These are phyloP conservation scores for Boletus edulis DNA, from an alignment of 768 basidiomycete genomes.

Conservation along the genomic window DNA sequence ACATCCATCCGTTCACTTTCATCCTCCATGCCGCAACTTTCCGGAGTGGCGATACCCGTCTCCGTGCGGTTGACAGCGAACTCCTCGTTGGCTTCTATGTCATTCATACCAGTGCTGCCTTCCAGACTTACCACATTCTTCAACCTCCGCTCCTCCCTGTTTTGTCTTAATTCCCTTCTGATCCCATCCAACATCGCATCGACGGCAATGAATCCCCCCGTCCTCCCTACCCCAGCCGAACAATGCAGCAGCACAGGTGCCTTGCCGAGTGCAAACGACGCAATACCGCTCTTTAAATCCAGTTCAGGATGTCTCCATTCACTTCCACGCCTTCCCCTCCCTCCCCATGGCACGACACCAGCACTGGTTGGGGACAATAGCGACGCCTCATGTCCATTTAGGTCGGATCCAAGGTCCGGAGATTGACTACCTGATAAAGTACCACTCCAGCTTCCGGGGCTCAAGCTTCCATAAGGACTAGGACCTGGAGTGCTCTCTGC, in stretches of 20 bases:
- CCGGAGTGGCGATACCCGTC: neutral
- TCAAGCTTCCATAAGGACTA: slow-evolving; percentile 25
- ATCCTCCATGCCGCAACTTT: slow-evolving; percentile 1
- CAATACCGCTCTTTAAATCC: slow-evolving; percentile 56
- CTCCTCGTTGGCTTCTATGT: neutral
- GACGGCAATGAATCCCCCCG: slow-evolving; percentile 89
- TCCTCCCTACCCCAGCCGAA: slow-evolving; percentile 93
- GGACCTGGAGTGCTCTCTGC: slow-evolving; percentile 30
- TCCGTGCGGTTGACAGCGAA: slow-evolving; percentile 8
- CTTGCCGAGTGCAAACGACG: slow-evolving; percentile 46
- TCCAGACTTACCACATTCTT: neutral
- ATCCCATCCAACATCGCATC: slow-evolving; percentile 83
- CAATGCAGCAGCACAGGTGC: slow-evolving; percentile 79
- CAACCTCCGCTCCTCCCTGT: slow-evolving; percentile 21
- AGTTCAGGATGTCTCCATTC: slow-evolving; percentile 39
- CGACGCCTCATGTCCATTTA: neutral
- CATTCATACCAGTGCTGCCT: slow-evolving; percentile 1
- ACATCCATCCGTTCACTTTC: slow-evolving; percentile 23
- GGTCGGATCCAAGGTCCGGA: slow-evolving; percentile 10
- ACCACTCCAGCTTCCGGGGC: slow-evolving; percentile 19
- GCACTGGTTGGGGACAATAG: slow-evolving; percentile 20
- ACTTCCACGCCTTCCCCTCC: slow-evolving; percentile 11
- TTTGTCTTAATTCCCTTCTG: slow-evolving; percentile 51
- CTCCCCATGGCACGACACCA: neutral
- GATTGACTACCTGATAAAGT: slow-evolving; percentile 18